Percentiles rank a stretch among this genome's conserved stretches.
phyloP scores from a whole-genome alignment of 1,284 basidiomycete genomes.

The Trametes sp. region DNA sequence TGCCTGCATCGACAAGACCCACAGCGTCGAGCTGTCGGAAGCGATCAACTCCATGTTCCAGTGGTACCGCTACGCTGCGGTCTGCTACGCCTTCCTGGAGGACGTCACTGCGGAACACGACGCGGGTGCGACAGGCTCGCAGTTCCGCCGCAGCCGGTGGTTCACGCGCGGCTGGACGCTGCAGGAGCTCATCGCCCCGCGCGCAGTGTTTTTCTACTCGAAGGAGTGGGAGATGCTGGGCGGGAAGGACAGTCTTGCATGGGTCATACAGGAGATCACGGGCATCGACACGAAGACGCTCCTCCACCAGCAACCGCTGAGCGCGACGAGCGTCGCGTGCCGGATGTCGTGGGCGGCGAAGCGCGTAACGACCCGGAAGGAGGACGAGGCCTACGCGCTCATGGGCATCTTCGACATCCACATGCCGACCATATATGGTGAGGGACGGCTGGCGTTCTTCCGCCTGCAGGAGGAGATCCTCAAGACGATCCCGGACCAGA shows the following conservation, averaged over 20 bases:
- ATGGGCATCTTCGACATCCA: conserved; percentile 7
- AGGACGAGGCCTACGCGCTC: conserved; percentile 9
- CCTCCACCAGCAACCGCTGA: background rate
- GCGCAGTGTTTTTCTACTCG: background rate
- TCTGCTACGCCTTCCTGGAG: conserved; percentile 10
- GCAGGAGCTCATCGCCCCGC: conserved; percentile 14
- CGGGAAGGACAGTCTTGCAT: background rate
- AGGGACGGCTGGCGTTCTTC: conserved; percentile 1
- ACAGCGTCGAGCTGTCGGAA: background rate
- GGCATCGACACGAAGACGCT: background rate
- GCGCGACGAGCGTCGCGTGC: background rate
- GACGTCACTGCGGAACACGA: background rate
- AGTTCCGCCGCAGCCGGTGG: conserved; percentile 1
- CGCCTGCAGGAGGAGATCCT: conserved; percentile 9
- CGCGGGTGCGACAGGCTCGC: background rate
- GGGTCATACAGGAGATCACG: background rate
- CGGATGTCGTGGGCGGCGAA: conserved; percentile 3
- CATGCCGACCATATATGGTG: conserved; percentile 11
- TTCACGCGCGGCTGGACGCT: conserved; percentile 7
- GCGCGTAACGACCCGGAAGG: background rate
- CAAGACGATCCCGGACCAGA: conserved; percentile 3
- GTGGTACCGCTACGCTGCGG: conserved; percentile 4
- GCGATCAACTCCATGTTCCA: background rate
- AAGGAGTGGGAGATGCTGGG: background rate
- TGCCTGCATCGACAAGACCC: background rate